These are phyloP conservation scores for Pinus albicaulis DNA, from an alignment of 75 land plant species.

Conservation along the genomic window DNA sequence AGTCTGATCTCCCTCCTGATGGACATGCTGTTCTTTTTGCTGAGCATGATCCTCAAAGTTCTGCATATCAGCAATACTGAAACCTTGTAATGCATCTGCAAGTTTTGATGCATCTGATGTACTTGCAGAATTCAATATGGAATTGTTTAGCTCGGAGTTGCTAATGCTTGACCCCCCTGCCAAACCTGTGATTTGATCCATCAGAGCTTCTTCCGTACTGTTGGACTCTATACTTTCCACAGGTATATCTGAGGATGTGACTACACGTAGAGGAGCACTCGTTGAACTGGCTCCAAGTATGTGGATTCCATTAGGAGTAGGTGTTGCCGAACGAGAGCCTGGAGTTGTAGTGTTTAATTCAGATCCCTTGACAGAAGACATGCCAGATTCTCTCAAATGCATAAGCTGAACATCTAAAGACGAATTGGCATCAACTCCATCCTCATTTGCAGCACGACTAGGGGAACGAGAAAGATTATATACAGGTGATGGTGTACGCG, in stretches of 20 bases:
- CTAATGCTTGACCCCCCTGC: constrained; percentile 16
- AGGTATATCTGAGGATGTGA: constrained; percentile 13
- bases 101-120: constrained; percentile 15
- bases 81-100: constrained; percentile 31
- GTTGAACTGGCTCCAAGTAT: constrained; percentile 13
- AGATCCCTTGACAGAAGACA: constrained; percentile 16
- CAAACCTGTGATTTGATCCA: constrained; percentile 4
- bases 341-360: constrained; percentile 21
- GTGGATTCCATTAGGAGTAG: constrained; percentile 16
- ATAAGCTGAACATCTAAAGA: constrained; percentile 31
- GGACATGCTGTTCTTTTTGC: constrained; percentile 28
- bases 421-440: constrained; percentile 29
- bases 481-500: constrained; percentile 87
- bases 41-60: constrained; percentile 8
- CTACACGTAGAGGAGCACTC: constrained; percentile 7
- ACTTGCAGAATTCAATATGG: neutral
- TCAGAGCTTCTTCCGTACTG: neutral
- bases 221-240: constrained; percentile 3
- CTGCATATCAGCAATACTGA: constrained; percentile 24
- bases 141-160: constrained; percentile 3
- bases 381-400: constrained; percentile 36
- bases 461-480: constrained; percentile 51
- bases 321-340: constrained; percentile 23
- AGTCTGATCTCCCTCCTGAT: constrained; percentile 29
- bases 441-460: constrained; percentile 53